Percentiles rank a stretch among this genome's conserved stretches.
Conservation (phyloP, 2,329 filamentous ascomycete species). For the Fusarium robinianum region DNA sequence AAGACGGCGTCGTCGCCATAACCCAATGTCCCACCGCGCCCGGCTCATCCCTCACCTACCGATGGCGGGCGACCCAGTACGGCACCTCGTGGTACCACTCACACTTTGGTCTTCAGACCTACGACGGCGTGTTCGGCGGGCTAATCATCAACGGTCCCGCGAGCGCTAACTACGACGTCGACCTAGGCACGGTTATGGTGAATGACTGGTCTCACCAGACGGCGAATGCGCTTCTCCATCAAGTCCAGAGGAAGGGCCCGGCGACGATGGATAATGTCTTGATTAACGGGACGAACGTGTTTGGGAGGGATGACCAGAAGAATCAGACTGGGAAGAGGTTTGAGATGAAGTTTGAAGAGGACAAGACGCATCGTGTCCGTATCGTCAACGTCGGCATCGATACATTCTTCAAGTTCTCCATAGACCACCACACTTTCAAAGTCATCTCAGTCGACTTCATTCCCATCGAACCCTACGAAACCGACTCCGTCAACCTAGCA, state of each 20-base stretch:
- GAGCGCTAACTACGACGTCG: constrained; percentile 64
- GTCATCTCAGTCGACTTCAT: constrained; percentile 64
- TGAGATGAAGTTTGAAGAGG: constrained; percentile 46
- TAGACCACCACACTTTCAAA: constrained; percentile 60
- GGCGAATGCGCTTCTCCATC: constrained; percentile 43
- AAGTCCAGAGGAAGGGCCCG: constrained; percentile 23
- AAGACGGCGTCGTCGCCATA: constrained; percentile 59
- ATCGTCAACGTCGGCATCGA: constrained; percentile 55
- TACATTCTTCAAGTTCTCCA: constrained; percentile 52
- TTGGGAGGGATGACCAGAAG: constrained; percentile 18
- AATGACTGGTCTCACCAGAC: constrained; percentile 61
- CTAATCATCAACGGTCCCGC: constrained; percentile 66
- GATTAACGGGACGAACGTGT: constrained; percentile 51
- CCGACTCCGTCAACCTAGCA: constrained; percentile 55
- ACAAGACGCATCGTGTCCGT: constrained; percentile 52
- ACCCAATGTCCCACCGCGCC: constrained; percentile 59
- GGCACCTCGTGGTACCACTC: constrained; percentile 66
- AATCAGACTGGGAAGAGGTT: constrained; percentile 41
- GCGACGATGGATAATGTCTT: constrained; percentile 49
- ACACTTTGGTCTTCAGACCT: constrained; percentile 56
- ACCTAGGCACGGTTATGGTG: constrained; percentile 63
- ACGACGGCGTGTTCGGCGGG: constrained; percentile 62
- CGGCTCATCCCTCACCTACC: constrained; percentile 59
- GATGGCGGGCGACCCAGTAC: constrained; percentile 59
- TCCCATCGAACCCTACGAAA: constrained; percentile 59